phyloP scores from a whole-genome alignment of 257 asterid species.

The Perilla frutescens region DNA sequence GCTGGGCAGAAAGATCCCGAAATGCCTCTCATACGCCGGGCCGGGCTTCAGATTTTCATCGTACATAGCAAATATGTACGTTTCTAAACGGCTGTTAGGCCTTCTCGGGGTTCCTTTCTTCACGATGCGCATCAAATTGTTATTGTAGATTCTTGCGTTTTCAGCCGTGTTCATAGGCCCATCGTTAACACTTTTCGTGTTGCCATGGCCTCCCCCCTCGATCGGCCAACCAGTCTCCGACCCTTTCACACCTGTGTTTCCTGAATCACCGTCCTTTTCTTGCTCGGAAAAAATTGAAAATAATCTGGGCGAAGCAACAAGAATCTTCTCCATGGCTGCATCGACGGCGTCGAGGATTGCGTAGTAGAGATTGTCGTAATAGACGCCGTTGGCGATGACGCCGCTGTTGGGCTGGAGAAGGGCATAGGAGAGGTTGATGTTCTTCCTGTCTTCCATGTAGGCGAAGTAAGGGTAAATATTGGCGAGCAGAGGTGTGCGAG shows the following conservation, averaged over 20 bases:
- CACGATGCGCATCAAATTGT: background rate
- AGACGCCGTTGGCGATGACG: no score
- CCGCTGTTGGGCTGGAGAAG: background rate
- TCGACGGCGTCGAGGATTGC: background rate
- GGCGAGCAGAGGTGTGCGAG: conserved; percentile 16
- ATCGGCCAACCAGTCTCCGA: conserved; percentile 32
- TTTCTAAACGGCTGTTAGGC: conserved; percentile 1
- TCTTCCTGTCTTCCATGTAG: background rate
- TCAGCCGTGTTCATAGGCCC: background rate
- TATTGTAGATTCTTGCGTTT: no score
- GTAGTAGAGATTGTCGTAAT: background rate
- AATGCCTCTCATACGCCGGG: conserved; percentile 29
- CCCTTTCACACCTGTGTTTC: background rate
- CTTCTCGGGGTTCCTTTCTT: conserved; percentile 13
- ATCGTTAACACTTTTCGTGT: background rate
- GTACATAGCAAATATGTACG: conserved; percentile 36
- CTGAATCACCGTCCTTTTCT: background rate
- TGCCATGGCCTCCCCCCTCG: background rate
- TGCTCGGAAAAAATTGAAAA: background rate
- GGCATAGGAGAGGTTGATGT: background rate
- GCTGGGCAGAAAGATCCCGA: conserved; percentile 7
- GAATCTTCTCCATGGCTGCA: conserved; percentile 25
- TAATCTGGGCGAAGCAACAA: background rate
- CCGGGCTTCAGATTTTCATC: conserved; percentile 35
- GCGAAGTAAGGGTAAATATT: conserved; percentile 37